Evolutionary conservation across 1,284 basidiomycete genomes (phyloP).

Genomic region (Ceratobasidium theobromae): DNA sequence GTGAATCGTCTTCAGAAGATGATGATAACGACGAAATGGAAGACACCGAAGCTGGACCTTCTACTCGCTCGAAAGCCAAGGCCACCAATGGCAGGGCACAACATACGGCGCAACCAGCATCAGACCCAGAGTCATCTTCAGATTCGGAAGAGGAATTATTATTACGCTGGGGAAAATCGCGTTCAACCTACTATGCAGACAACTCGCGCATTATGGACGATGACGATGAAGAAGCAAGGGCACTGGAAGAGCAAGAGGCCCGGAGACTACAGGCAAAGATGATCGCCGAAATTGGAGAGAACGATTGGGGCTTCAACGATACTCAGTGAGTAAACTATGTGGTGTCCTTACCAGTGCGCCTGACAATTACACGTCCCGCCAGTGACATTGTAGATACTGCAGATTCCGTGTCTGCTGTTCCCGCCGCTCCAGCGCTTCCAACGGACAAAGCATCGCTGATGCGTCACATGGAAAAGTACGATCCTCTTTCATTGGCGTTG

Average conservation of each 20-base stretch:
- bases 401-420: constrained; percentile 13
- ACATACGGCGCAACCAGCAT: constrained; percentile 34
- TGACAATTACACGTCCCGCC: not conserved
- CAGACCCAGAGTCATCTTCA: constrained; percentile 44
- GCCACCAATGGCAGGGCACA: constrained; percentile 29
- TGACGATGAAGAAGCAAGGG: constrained; percentile 82
- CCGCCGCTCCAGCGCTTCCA: constrained; percentile 2
- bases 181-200: constrained; percentile 80
- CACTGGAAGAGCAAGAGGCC: constrained; percentile 87
- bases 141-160: constrained; percentile 44
- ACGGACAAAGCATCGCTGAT: constrained; percentile 66
- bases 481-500: constrained; percentile 67
- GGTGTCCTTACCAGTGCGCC: not conserved
- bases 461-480: constrained; percentile 74
- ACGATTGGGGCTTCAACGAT: constrained; percentile 85
- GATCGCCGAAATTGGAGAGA: constrained; percentile 69
- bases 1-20: constrained; percentile 42
- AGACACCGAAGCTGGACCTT: constrained; percentile 39
- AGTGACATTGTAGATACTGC: constrained; percentile 46
- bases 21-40: constrained; percentile 49
- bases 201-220: constrained; percentile 77
- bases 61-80: constrained; percentile 40
- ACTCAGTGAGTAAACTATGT: constrained; percentile 36
- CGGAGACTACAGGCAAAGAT: constrained; percentile 75
- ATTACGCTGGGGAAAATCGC: constrained; percentile 80